These are phyloP conservation scores for Luffa acutangula DNA, from an alignment of 306 rosid genomes.

Conservation along the genomic window DNA sequence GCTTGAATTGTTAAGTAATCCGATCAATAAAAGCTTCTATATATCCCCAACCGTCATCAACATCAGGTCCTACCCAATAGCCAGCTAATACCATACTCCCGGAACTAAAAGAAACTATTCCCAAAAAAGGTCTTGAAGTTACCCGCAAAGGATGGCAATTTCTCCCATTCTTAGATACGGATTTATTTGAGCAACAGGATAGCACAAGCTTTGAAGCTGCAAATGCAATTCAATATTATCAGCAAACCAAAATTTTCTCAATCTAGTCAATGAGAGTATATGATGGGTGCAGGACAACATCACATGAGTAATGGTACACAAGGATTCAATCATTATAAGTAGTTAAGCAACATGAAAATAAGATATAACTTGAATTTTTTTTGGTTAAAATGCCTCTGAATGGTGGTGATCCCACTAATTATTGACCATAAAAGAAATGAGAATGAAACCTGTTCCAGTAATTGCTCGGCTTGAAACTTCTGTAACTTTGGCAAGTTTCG, in stretches of 20 bases:
- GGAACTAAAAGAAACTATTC: conserved; percentile 18
- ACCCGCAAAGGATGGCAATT: conserved; percentile 16
- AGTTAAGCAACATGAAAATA: background rate
- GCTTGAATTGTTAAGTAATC: conserved; percentile 28
- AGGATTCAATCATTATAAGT: background rate
- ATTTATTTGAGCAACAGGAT: conserved; percentile 20
- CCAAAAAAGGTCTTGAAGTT: conserved; percentile 19
- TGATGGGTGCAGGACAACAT: background rate
- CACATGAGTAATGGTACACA: background rate
- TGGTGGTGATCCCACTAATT: background rate
- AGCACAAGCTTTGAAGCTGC: conserved; percentile 44
- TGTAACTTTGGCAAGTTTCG: conserved; percentile 15
- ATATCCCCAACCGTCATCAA: conserved; percentile 87
- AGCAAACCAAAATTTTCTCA: background rate
- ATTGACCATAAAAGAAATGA: background rate
- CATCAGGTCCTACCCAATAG: conserved; percentile 92
- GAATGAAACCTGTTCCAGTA: conserved; percentile 34
- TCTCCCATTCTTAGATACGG: conserved; percentile 17
- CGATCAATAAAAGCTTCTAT: conserved; percentile 61
- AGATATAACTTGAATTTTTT: background rate
- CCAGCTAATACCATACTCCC: conserved; percentile 46
- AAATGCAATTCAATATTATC: conserved; percentile 25
- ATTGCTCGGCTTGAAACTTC: conserved; percentile 20
- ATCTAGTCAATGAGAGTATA: background rate
- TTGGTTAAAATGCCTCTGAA: background rate